A percentile compares a stretch with the other conserved stretches of the same genome.
These are phyloP conservation scores for Trichoderma simmonsii DNA, from an alignment of 2,329 filamentous ascomycete genomes.

Conservation along the genomic window DNA sequence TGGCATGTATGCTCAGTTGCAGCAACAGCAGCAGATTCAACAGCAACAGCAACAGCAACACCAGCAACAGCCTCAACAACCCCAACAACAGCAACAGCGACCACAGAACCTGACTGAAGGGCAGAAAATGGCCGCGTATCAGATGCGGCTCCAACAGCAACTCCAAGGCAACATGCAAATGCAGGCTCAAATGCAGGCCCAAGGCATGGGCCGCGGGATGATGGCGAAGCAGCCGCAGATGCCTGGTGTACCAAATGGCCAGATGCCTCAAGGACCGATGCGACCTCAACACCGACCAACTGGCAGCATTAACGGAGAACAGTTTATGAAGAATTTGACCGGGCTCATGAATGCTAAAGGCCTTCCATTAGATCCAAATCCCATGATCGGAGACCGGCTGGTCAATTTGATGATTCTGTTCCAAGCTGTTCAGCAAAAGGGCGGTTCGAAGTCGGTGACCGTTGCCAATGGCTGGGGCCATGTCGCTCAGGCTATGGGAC, in stretches of 20 bases:
- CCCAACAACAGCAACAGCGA: constrained; percentile 41
- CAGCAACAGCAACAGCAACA: constrained; percentile 41
- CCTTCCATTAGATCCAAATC: constrained; percentile 70
- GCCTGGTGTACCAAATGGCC: constrained; percentile 52
- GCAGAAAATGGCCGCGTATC: constrained; percentile 72
- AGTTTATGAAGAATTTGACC: constrained; percentile 72
- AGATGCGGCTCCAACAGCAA: constrained; percentile 79
- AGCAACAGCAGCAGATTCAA: constrained; percentile 44
- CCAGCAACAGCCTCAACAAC: constrained; percentile 64
- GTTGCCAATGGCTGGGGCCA: constrained; percentile 69
- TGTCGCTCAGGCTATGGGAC: constrained; percentile 63
- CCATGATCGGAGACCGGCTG: constrained; percentile 68
- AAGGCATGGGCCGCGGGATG: constrained; percentile 46
- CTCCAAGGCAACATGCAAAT: constrained; percentile 56
- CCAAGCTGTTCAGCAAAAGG: constrained; percentile 67
- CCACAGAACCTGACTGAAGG: constrained; percentile 53
- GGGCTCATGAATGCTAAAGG: constrained; percentile 74
- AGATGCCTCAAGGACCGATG: constrained; percentile 50
- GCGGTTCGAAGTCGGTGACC: constrained; percentile 72
- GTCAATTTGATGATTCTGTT: constrained; percentile 78
- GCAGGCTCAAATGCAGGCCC: constrained; percentile 50
- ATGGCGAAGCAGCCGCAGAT: constrained; percentile 53
- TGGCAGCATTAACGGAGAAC: constrained; percentile 55
- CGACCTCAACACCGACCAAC: constrained; percentile 48
- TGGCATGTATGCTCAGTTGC: constrained; percentile 38